phyloP scores from a whole-genome alignment of 495 filamentous ascomycete genomes.

The Penicillium macrosclerotiorum region DNA sequence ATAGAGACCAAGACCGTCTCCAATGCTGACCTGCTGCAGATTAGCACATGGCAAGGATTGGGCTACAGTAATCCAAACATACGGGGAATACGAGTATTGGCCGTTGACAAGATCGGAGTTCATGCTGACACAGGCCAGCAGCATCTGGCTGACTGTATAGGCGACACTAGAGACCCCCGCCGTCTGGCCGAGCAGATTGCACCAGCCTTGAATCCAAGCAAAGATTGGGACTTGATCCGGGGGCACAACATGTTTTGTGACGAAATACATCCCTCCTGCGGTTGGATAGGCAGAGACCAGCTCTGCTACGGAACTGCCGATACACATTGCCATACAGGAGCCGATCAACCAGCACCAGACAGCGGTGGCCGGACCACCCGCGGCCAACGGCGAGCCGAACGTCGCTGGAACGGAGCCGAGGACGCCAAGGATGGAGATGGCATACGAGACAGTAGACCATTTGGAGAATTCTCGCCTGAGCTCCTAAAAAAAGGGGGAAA shows the following conservation, averaged over 20 bases:
- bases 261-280: constrained; percentile 64
- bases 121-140: constrained; percentile 56
- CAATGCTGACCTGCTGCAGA: constrained; percentile 49
- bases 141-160: constrained; percentile 58
- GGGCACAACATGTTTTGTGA: constrained; percentile 60
- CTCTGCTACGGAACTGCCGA: constrained; percentile 63
- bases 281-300: constrained; percentile 64
- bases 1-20: constrained; percentile 65
- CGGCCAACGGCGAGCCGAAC: constrained; percentile 58
- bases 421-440: constrained; percentile 69
- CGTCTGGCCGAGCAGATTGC: constrained; percentile 60
- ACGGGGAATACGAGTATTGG: constrained; percentile 49
- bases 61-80: constrained; percentile 6
- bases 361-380: constrained; percentile 68
- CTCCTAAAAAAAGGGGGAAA: constrained; percentile 41
- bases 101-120: constrained; percentile 48
- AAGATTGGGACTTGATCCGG: constrained; percentile 55
- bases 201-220: constrained; percentile 63
- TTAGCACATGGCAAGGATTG: not conserved
- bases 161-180: constrained; percentile 57
- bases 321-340: constrained; percentile 65
- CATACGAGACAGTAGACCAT: constrained; percentile 74
- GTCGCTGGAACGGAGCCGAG: constrained; percentile 70
- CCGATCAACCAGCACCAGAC: constrained; percentile 74
- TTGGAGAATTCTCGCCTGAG: constrained; percentile 65